These are phyloP conservation scores for Auxenochlorella protothecoides DNA, from an alignment of 139 green algal species.

Conservation along the genomic window DNA sequence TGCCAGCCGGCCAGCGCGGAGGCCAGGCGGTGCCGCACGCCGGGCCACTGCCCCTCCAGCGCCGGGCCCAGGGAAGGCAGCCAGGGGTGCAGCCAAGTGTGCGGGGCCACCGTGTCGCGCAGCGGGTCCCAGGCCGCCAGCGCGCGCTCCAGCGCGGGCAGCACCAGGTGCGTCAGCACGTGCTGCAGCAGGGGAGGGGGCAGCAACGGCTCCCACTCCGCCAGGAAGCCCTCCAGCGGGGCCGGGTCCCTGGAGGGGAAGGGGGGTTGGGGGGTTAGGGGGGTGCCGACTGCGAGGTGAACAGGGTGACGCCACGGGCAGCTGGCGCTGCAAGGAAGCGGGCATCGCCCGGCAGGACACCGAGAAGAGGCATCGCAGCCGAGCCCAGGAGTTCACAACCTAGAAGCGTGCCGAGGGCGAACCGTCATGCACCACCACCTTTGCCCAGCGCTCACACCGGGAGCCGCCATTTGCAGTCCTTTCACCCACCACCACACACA, in stretches of 20 bases:
- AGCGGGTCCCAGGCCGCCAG: constrained; percentile 82
- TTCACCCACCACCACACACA: too few relatives aligned
- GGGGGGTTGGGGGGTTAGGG: too few relatives aligned
- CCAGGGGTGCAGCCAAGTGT: constrained; percentile 96
- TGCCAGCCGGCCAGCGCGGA: constrained; percentile 73
- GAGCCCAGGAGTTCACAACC: too few relatives aligned
- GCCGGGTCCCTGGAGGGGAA: constrained; percentile 46
- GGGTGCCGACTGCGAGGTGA: background rate
- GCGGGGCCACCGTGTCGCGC: constrained; percentile 70
- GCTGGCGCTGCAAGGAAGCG: too few relatives aligned
- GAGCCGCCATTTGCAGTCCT: too few relatives aligned
- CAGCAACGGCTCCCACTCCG: constrained; percentile 63
- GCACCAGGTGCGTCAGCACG: constrained; percentile 65
- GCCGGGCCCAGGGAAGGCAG: constrained; percentile 63
- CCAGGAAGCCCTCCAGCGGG: constrained; percentile 68
- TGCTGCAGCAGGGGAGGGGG: constrained; percentile 34
- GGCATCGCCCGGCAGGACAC: too few relatives aligned
- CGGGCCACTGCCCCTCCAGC: constrained; percentile 74
- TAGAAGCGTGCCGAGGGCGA: too few relatives aligned
- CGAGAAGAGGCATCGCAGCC: too few relatives aligned
- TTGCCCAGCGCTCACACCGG: too few relatives aligned
- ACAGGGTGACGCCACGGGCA: background rate
- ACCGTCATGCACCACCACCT: too few relatives aligned
- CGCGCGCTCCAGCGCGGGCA: constrained; percentile 66
- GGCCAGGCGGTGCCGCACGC: constrained; percentile 70